Evolutionary conservation across 768 basidiomycete genomes (phyloP), one percentile per base, ranked within the genome.

Genomic region (Zangia roseola): DNA sequence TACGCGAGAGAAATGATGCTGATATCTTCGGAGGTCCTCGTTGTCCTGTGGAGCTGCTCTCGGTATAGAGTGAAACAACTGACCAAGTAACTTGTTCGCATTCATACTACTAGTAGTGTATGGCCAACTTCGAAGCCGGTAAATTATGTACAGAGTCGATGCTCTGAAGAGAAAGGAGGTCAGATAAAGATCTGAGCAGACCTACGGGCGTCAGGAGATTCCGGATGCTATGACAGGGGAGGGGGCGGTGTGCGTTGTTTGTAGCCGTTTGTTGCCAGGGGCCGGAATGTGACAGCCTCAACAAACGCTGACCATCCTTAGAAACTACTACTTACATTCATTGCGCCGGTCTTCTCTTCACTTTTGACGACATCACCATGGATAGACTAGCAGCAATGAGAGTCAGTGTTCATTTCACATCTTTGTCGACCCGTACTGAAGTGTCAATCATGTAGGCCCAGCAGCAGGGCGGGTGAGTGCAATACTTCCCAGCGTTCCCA

Each of bases 361-460:
- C 87, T 14, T 45, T 47, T 91, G 84, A 89, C 92, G 65, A 64
- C 50, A 40, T 21, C 26, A 58, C 48, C 56, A 83, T 92, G 81
- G 91, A 94, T 74, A 83, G 92, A 78, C 80, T 94, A 56, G 91
- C 89, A 60, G 88, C 86, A 54, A 82, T 88, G 83, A 82, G 89
- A 73, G 88, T 89, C 50, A 50, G 82, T 66, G 3, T 33, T 23
- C 14, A 2, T 10, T 43, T 38, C 0, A 7, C 5, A 25, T 43
- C 20, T 13, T 40, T 2, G 4, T 38, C 8, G n/a, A 10, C 13
- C 24, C 40, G 10, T 39, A 30, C 55, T 64, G 12, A 31, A 31
- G 13, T 31, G 12, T 31, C 26, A 62, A 4, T 19, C 3, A 10
- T 48, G 23, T 54, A 88, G 85, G 86, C 86, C 40, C 88, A 88